A percentile compares a stretch with the other conserved stretches of the same genome.
These are phyloP conservation scores for Ehretia macrophylla DNA, from an alignment of 257 asterid genomes.

Conservation along the genomic window DNA sequence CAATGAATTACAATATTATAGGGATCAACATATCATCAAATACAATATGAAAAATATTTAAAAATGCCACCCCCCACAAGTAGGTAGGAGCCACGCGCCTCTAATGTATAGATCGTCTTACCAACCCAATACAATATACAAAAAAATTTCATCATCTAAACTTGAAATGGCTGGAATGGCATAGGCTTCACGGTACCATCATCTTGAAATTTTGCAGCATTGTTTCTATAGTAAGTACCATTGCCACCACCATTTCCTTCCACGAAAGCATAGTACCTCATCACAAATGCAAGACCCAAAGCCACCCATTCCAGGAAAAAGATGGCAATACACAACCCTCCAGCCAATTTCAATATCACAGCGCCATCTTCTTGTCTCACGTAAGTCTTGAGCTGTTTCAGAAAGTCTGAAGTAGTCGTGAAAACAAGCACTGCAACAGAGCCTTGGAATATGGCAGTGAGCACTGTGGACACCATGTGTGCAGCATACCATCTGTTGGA, in stretches of 20 bases:
- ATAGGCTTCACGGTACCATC: slow-evolving; percentile 10
- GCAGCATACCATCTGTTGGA: slow-evolving; percentile 28
- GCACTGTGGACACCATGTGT: slow-evolving; percentile 36
- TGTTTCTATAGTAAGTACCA: slow-evolving; percentile 3
- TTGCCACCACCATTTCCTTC: slow-evolving; percentile 16
- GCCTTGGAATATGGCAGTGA: slow-evolving; percentile 42
- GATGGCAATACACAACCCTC: slow-evolving; percentile 28
- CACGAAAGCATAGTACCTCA: slow-evolving; percentile 33
- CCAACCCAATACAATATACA: too few relatives aligned
- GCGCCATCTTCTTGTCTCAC: slow-evolving; percentile 28
- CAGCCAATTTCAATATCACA: slow-evolving; percentile 31
- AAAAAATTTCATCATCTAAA: too few relatives aligned
- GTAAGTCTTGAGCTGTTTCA: slow-evolving; percentile 23
- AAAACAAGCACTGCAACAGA: slow-evolving; percentile 35
- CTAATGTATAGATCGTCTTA: too few relatives aligned
- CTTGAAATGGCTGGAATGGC: slow-evolving; percentile 31
- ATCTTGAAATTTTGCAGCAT: slow-evolving; percentile 23
- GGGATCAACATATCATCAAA: too few relatives aligned
- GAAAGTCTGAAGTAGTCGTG: slow-evolving; percentile 21
- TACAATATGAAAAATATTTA: too few relatives aligned
- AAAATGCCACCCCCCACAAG: too few relatives aligned
- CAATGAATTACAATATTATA: too few relatives aligned
- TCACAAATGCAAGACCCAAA: slow-evolving; percentile 32
- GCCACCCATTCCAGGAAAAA: slow-evolving; percentile 37
- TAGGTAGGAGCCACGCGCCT: too few relatives aligned